A percentile compares a stretch with the other conserved stretches of the same genome.
Evolutionary conservation across 441 rosid species (phyloP).

Genomic region (Gossypium davidsonii): DNA sequence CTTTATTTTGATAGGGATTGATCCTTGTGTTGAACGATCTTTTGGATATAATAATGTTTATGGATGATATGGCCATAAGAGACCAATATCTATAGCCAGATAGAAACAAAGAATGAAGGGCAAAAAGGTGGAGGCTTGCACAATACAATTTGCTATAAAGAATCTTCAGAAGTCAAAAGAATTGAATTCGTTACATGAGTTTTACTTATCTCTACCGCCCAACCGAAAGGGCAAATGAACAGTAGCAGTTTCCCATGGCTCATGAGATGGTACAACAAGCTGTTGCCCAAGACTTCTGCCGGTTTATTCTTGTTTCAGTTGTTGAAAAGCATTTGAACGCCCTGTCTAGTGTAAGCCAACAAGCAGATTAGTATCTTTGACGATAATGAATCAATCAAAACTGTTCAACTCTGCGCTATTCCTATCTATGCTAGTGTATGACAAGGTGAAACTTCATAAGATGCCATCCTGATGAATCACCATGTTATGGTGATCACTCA

Average conservation of each 20-base stretch:
- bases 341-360: not conserved
- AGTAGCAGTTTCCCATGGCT: not conserved
- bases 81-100: no score
- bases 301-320: not conserved
- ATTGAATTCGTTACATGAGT: not conserved
- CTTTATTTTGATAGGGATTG: no score
- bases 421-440: not conserved
- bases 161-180: conserved; percentile 9
- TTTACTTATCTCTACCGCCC: not conserved
- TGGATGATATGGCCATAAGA: no score
- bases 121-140: not conserved
- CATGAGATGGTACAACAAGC: not conserved
- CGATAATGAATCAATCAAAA: not conserved
- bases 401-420: not conserved
- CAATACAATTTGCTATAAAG: not conserved
- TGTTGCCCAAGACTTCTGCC: not conserved
- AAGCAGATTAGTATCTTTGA: not conserved
- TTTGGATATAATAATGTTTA: no score
- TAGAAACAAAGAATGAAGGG: not conserved
- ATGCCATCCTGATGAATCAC: not conserved
- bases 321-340: not conserved
- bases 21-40: no score
- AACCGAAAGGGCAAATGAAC: not conserved
- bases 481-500: not conserved
- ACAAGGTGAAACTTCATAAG: not conserved